Percentiles rank a stretch among this genome's conserved stretches.
phyloP scores from a whole-genome alignment of 441 rosid species.

The Syzygium malaccense region DNA sequence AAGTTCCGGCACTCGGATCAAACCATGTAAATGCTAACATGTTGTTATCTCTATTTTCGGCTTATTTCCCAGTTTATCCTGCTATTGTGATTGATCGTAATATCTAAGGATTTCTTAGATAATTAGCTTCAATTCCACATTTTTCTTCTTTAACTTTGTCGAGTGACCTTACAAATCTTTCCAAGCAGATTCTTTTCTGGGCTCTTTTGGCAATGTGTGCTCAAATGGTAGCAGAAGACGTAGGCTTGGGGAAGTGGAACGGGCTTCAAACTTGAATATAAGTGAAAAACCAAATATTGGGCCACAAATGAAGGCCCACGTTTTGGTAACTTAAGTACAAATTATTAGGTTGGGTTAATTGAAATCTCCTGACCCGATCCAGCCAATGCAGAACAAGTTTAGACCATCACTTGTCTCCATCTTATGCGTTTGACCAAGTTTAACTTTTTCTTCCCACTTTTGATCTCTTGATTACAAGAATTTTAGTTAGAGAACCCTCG shows the following conservation, averaged over 20 bases:
- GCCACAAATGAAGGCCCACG: background rate
- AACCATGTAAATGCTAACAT: background rate
- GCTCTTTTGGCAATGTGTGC: background rate
- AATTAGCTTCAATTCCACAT: background rate
- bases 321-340: background rate
- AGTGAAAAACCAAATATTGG: background rate
- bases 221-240: background rate
- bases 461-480: no score
- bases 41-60: background rate
- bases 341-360: background rate
- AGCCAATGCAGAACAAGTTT: background rate
- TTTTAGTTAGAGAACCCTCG: background rate
- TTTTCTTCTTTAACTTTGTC: background rate
- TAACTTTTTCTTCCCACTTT: background rate
- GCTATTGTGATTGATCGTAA: background rate
- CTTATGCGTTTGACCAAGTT: background rate
- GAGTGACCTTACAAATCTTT: background rate
- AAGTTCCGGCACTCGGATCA: rapidly evolving
- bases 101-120: background rate
- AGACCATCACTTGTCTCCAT: background rate
- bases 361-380: background rate
- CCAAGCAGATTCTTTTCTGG: background rate
- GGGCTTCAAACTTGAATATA: background rate
- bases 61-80: background rate
- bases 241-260: background rate